Evolutionary conservation across 805 yeast genomes (phyloP).

Genomic region (Metschnikowia koreensis): DNA sequence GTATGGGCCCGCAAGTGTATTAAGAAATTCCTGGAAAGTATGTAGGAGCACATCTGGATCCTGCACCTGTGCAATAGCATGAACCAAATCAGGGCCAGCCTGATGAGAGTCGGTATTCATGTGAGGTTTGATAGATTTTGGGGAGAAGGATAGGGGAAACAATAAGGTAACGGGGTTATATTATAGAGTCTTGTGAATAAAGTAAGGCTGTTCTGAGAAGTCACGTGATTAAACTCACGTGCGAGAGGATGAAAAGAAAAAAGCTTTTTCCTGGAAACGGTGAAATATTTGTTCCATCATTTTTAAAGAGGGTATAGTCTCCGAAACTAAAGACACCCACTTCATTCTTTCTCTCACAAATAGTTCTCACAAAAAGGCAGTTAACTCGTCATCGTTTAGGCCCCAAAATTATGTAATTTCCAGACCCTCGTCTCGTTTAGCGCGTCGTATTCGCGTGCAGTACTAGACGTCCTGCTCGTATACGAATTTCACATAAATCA

Average conservation of each 20-base stretch:
- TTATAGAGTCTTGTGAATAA: no score
- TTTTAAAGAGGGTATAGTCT: no score
- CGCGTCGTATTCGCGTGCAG: background rate
- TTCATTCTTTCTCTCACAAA: background rate
- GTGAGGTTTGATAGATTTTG: background rate
- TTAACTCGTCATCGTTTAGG: background rate
- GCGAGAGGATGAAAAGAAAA: background rate
- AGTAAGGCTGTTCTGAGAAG: no score
- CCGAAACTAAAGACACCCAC: no score
- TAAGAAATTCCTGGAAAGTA: background rate
- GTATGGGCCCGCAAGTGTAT: slow-evolving; percentile 1
- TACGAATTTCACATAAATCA: background rate
- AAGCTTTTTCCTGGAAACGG: no score
- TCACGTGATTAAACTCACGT: background rate
- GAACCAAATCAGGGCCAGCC: slow-evolving; percentile 3
- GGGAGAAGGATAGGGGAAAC: background rate
- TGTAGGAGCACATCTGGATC: slow-evolving; percentile 8
- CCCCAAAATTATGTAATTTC: background rate
- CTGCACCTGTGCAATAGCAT: background rate
- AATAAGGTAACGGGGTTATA: background rate
- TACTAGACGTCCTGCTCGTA: background rate
- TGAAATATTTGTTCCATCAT: no score
- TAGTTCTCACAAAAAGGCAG: background rate
- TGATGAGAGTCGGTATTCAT: background rate
- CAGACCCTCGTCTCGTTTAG: background rate